Percentiles rank a stretch among this genome's conserved stretches.
These are phyloP conservation scores for Russula sp. DNA, from an alignment of 768 basidiomycete species.

Conservation along the genomic window DNA sequence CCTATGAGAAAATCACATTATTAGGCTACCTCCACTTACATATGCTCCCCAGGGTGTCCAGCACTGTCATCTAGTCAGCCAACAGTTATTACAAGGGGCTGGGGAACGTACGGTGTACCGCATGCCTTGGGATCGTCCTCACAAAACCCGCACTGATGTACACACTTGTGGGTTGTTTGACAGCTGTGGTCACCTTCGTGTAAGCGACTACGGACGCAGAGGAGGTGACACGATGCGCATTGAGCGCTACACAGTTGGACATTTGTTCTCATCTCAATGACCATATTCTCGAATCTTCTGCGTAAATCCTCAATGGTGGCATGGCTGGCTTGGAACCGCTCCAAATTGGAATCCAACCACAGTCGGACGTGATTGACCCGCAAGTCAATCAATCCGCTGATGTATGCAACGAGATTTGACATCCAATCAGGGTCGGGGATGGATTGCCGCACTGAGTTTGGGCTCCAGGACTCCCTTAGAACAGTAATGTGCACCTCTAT, in stretches of 20 bases:
- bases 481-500: slow-evolving; percentile 27
- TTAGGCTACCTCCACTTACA: slow-evolving; percentile 33
- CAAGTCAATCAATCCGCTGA: slow-evolving; percentile 36
- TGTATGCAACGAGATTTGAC: slow-evolving; percentile 33
- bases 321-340: slow-evolving; percentile 40
- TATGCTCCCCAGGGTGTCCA: slow-evolving; percentile 50
- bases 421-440: slow-evolving; percentile 41
- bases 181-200: slow-evolving; percentile 49
- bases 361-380: slow-evolving; percentile 43
- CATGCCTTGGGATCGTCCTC: slow-evolving; percentile 37
- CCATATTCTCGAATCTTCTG: slow-evolving; percentile 38
- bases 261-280: slow-evolving; percentile 41
- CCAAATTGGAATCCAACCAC: slow-evolving; percentile 48
- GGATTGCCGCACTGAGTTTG: slow-evolving; percentile 31
- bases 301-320: slow-evolving; percentile 42
- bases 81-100: no score
- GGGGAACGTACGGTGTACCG: slow-evolving; percentile 40
- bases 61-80: slow-evolving; percentile 34
- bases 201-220: slow-evolving; percentile 41
- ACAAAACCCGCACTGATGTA: slow-evolving; percentile 39
- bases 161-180: slow-evolving; percentile 43
- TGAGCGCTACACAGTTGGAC: slow-evolving; percentile 45
- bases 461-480: slow-evolving; percentile 31
- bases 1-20: background rate
- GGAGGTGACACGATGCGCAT: slow-evolving; percentile 44